Evolutionary conservation across 148 eudicot species (phyloP).

Genomic region (Silene uniflora): DNA sequence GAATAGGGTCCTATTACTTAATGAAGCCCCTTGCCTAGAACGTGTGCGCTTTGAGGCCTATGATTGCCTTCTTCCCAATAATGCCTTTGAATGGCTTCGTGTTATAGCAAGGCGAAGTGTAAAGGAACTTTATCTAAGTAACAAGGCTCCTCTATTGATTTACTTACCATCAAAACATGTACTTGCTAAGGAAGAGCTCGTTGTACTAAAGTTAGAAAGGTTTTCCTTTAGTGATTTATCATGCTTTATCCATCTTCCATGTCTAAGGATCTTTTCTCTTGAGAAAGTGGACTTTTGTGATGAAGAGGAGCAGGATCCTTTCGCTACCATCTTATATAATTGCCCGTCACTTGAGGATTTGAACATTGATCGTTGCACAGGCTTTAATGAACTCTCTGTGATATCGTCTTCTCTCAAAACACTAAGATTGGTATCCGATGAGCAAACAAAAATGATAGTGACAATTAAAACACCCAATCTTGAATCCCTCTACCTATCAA

Average conservation of each 20-base stretch:
- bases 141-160: neutral
- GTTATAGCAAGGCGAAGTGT: slow-evolving; percentile 17
- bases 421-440: neutral
- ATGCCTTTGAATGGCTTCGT: slow-evolving; percentile 11
- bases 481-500: neutral
- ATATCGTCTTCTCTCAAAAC: slow-evolving; percentile 18
- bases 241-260: slow-evolving; percentile 21
- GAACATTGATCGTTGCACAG: slow-evolving; percentile 14
- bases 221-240: neutral
- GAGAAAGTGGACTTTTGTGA: neutral
- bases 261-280: slow-evolving; percentile 25
- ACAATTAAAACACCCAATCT: slow-evolving; percentile 21
- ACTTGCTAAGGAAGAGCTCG: slow-evolving; percentile 21
- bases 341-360: slow-evolving; percentile 31
- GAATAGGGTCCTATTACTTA: neutral
- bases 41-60: slow-evolving; percentile 16
- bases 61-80: neutral
- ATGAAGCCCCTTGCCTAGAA: slow-evolving; percentile 14
- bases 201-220: slow-evolving; percentile 18
- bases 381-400: neutral
- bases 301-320: slow-evolving; percentile 8
- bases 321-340: slow-evolving; percentile 19
- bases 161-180: neutral
- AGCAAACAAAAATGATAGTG: neutral
- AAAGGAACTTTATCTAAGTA: slow-evolving; percentile 22